Evolutionary conservation across 495 filamentous ascomycete species (phyloP).

Genomic region (Emericellopsis terricola): DNA sequence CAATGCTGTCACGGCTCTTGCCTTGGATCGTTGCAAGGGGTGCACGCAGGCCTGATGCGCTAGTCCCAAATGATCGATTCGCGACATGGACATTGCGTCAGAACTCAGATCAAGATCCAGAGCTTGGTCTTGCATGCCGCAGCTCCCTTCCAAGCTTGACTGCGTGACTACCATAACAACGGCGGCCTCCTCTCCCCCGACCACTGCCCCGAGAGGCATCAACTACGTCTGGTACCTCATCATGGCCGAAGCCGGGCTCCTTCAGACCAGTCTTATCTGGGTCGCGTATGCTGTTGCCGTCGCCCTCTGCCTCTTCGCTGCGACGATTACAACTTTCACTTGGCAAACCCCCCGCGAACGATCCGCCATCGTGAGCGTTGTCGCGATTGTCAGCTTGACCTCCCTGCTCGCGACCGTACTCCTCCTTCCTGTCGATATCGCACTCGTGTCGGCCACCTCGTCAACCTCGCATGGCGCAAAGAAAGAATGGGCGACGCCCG

Average conservation of each 20-base stretch:
- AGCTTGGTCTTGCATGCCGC: no score
- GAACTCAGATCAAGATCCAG: no score
- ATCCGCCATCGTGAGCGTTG: constrained; percentile 56
- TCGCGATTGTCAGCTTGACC: constrained; percentile 73
- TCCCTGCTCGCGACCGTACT: constrained; percentile 81
- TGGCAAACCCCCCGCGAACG: constrained; percentile 84
- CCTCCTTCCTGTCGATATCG: constrained; percentile 87
- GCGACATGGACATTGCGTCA: no score
- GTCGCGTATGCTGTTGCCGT: constrained; percentile 66
- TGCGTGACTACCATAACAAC: no score
- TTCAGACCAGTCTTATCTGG: constrained; percentile 81
- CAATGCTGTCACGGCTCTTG: no score
- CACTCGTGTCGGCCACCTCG: constrained; percentile 76
- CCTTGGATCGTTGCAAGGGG: no score
- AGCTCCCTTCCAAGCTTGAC: no score
- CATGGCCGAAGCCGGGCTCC: constrained; percentile 42
- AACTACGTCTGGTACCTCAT: no score
- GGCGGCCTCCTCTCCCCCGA: no score
- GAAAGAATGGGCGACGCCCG: constrained; percentile 84
- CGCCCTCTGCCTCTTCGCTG: constrained; percentile 46
- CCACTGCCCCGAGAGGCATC: no score
- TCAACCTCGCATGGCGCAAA: constrained; percentile 58
- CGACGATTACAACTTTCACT: constrained; percentile 63
- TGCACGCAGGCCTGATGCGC: no score
- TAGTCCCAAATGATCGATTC: no score